phyloP scores from a whole-genome alignment of 2,329 filamentous ascomycete species.

The Cladosporium oxysporum region DNA sequence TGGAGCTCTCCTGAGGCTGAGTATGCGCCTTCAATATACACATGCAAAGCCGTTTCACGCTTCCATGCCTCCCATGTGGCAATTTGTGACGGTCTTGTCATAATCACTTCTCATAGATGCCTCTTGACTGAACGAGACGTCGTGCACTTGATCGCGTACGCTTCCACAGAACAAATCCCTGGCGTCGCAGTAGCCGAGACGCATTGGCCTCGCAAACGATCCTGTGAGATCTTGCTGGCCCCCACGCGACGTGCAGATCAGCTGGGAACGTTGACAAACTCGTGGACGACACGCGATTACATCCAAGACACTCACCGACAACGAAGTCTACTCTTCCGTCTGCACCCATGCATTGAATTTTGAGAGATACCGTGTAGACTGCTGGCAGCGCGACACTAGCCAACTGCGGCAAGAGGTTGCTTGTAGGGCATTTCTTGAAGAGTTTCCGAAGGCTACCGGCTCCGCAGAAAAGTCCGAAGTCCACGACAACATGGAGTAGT shows the following conservation, averaged over 20 bases:
- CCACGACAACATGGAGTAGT: not conserved
- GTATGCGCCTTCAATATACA: not conserved
- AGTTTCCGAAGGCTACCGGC: not conserved
- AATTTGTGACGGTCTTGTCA: not conserved
- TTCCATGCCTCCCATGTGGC: not conserved
- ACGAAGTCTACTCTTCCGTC: not conserved
- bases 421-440: not conserved
- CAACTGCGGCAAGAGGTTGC: not conserved
- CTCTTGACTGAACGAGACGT: not conserved
- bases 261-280: not conserved
- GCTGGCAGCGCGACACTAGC: conserved; percentile 1
- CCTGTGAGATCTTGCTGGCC: not conserved
- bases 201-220: not conserved
- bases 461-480: conserved; percentile 10
- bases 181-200: not conserved
- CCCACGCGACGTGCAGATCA: not conserved
- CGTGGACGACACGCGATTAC: not conserved
- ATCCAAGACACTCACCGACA: not conserved
- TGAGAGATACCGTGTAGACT: not conserved
- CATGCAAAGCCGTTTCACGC: not conserved
- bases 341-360: not conserved
- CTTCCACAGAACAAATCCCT: not conserved
- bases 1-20: not conserved
- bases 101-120: not conserved
- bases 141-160: not conserved